Base-by-base conservation (phyloP, 306 rosid species). In the Astragalus membranaceus region DNA sequence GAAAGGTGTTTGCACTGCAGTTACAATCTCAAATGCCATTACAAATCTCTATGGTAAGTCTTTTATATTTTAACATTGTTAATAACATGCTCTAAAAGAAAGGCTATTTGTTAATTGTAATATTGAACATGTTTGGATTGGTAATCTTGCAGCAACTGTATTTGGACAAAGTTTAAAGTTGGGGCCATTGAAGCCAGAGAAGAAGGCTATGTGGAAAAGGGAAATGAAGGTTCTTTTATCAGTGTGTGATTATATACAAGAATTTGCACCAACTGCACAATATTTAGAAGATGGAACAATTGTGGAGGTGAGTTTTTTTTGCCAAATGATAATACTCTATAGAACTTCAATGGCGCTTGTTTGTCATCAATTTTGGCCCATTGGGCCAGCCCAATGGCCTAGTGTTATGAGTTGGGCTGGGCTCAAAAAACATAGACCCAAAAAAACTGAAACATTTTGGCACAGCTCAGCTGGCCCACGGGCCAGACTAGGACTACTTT, bases 31-130 rank as follows among this genome's bases (percentile, higher is more conserved):
- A 54, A 95, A 95, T 75, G 23, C 99, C 72, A 82, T 95, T 23
- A 95, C 99, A 67, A 95, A 95, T 69, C 99, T 95, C 73, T 95
- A 95, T n/a, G 99, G 99, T 93, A 82, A 69, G n/a, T 60, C 61
- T 39, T 17, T 12, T 5, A 43, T 10, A 9, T 15, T 57, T 30
- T 32, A 29, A 41, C 23, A 17, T 8, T 37, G 10, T 26, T 35
- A 29, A 71, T 37, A 58, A 14, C 43, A 6, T 35, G 56, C 43
- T 43, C 10, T 14, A 3, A 67, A 29, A 66, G 49, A 47, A 73
- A 17, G 9, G 26, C 6, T 56, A 35, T 6, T 47, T 78, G 32
- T 58, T 2, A 26, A 26, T 26, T 26, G 3, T 26, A 26, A 26
- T 26, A 35, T 17, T 37, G 39, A 48, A 20, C 29, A 23, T 64